Base-by-base conservation (phyloP, 768 basidiomycete species). In the Suillus spraguei region DNA sequence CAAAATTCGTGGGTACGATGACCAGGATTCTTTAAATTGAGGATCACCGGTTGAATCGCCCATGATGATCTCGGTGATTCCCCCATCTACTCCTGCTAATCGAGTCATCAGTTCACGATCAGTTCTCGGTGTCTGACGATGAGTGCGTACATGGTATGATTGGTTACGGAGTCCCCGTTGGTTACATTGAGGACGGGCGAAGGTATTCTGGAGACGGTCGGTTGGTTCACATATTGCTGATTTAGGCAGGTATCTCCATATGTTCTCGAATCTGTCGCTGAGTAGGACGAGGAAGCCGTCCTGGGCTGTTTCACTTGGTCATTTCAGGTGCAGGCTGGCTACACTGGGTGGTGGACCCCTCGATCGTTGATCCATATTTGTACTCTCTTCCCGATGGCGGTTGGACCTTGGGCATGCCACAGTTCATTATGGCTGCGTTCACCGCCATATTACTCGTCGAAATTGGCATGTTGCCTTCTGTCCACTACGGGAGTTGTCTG, bases 41-140 rank as follows among this genome's bases (percentile, higher is more conserved):
- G 52, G 24, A 58, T 58, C 56, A 58, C 56, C 56, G 56, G 24
- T 58, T 38, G 24, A 58, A 58, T 58, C 56, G 38, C 38, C 56
- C 56, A 58, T 41, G 56, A 41, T 58, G 56, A 58, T 58, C 56
- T 58, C 56, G 56, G 56, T 20, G 56, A 58, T 58, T 58, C 55
- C 55, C 55, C 55, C 55, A 39, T 56, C 24, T 39, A 22, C 56
- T 32, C 24, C 56, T 58, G 56, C 56, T 38, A 58, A 58, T 41
- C 38, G 24, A 58, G 56, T n/a, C 20, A 53, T 58, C 56, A 6
- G 56, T 41, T 17, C 17, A 58, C 28, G 38, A 58, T 58, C 56
- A 41, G 24, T 39, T 41, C 11, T 58, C 56, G 56, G 56, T 41
- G 39, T 58, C 56, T 58, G 56, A 41, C 56, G 56, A 58, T 28